These are phyloP conservation scores for Aspergillus coremiiformis DNA, from an alignment of 495 filamentous ascomycete genomes.

Conservation along the genomic window DNA sequence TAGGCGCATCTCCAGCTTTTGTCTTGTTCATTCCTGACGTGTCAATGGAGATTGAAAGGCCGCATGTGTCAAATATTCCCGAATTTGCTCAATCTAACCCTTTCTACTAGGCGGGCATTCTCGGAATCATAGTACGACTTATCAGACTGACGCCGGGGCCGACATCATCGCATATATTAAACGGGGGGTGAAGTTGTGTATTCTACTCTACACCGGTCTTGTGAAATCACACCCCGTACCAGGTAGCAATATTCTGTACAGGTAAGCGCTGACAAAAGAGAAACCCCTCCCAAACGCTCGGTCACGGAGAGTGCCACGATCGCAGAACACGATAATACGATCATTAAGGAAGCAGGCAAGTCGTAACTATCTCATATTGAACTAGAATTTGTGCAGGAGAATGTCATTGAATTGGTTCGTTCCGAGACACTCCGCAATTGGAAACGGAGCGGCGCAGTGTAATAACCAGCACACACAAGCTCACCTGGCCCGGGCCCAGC, in stretches of 20 bases:
- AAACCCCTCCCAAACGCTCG: constrained; percentile 11
- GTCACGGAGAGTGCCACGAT: constrained; percentile 16
- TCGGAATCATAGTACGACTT: neutral
- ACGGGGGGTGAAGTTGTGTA: constrained; percentile 15
- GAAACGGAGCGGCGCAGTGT: constrained; percentile 14
- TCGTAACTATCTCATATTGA: constrained; percentile 42
- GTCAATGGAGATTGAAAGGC: too few relatives aligned
- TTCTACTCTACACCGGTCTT: constrained; percentile 21
- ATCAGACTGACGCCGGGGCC: neutral
- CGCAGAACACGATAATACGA: constrained; percentile 10
- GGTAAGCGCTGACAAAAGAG: constrained; percentile 21
- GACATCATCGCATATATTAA: neutral
- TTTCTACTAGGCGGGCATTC: neutral
- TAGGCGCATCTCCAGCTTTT: too few relatives aligned
- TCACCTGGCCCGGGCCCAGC: constrained; percentile 37
- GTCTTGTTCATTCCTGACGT: too few relatives aligned
- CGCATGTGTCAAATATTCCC: too few relatives aligned
- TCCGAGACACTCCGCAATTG: constrained; percentile 19
- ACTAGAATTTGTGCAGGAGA: constrained; percentile 32
- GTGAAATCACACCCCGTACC: constrained; percentile 11
- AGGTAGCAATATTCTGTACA: constrained; percentile 26
- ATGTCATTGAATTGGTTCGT: constrained; percentile 26
- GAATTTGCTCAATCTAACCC: too few relatives aligned
- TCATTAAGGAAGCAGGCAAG: constrained; percentile 21
- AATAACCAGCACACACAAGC: constrained; percentile 14